Evolutionary conservation across 2,329 filamentous ascomycete genomes (phyloP).

Genomic region (Penicillium frequentans): DNA sequence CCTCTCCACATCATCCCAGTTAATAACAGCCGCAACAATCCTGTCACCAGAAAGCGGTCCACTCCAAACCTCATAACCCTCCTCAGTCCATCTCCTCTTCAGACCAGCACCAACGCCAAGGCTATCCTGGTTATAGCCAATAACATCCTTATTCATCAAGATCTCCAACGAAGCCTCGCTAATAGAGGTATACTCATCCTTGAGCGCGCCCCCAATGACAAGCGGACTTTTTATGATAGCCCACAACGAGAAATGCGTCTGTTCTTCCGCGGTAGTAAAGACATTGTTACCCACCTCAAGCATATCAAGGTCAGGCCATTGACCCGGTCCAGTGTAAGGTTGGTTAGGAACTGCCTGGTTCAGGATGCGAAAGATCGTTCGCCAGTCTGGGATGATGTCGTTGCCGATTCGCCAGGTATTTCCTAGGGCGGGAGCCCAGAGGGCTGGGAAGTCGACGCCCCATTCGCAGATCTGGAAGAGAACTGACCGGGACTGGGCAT

Average conservation of each 20-base stretch:
- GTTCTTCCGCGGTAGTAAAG: constrained; percentile 49
- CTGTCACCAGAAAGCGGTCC: constrained; percentile 48
- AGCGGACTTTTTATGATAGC: constrained; percentile 54
- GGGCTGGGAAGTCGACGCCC: constrained; percentile 52
- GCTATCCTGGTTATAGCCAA: constrained; percentile 60
- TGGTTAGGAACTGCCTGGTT: constrained; percentile 54
- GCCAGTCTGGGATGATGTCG: constrained; percentile 55
- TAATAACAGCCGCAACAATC: constrained; percentile 49
- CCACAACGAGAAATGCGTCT: constrained; percentile 56
- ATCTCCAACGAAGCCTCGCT: constrained; percentile 44
- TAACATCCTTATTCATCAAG: constrained; percentile 54
- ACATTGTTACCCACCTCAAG: constrained; percentile 51
- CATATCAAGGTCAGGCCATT: constrained; percentile 57
- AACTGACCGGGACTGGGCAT: constrained; percentile 43
- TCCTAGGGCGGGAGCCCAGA: constrained; percentile 50
- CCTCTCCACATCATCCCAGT: constrained; percentile 51
- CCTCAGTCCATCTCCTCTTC: constrained; percentile 48
- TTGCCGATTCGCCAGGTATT: constrained; percentile 56
- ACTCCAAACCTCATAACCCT: constrained; percentile 54
- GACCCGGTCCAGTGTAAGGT: constrained; percentile 46
- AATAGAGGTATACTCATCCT: constrained; percentile 34
- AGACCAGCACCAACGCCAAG: constrained; percentile 55
- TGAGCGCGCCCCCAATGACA: constrained; percentile 49
- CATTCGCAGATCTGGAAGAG: constrained; percentile 56
- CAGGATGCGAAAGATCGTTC: constrained; percentile 52